phyloP scores from a whole-genome alignment of 257 asterid genomes.

The Mitragyna speciosa region DNA sequence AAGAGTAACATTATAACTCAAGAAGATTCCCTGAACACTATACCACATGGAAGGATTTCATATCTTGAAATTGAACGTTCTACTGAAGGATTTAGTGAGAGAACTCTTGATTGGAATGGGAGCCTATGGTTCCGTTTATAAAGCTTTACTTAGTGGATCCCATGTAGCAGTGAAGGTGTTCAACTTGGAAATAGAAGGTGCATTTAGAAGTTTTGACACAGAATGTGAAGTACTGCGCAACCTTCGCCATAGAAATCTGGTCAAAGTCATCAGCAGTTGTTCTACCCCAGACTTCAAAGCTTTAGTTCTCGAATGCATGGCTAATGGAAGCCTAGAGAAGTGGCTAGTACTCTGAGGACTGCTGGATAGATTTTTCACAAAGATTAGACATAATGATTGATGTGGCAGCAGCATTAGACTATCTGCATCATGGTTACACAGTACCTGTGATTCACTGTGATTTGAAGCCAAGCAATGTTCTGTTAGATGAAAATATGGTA shows the following conservation, averaged over 20 bases:
- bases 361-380: conserved; percentile 13
- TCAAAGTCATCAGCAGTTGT: conserved; percentile 29
- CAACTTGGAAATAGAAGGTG: conserved; percentile 19
- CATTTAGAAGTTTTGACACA: conserved; percentile 20
- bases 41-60: too few relatives aligned
- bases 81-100: conserved; percentile 5
- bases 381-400: conserved; percentile 30
- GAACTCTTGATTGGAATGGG: conserved; percentile 25
- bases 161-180: conserved; percentile 28
- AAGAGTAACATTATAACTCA: too few relatives aligned
- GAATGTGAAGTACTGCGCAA: conserved; percentile 33
- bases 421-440: conserved; percentile 30
- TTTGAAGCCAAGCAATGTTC: conserved; percentile 30
- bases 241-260: conserved; percentile 34
- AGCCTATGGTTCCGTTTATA: conserved; percentile 23
- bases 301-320: conserved; percentile 30
- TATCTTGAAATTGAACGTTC: too few relatives aligned
- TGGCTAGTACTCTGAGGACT: conserved; percentile 18
- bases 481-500: conserved; percentile 27
- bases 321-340: conserved; percentile 28
- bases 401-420: conserved; percentile 27
- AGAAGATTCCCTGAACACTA: too few relatives aligned
- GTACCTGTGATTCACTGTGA: conserved; percentile 28
- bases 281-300: conserved; percentile 31
- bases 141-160: conserved; percentile 2